Percentiles rank a stretch among this genome's conserved stretches.
These are phyloP conservation scores for Termitomyces sp. DNA, from an alignment of 768 basidiomycete genomes.

Conservation along the genomic window DNA sequence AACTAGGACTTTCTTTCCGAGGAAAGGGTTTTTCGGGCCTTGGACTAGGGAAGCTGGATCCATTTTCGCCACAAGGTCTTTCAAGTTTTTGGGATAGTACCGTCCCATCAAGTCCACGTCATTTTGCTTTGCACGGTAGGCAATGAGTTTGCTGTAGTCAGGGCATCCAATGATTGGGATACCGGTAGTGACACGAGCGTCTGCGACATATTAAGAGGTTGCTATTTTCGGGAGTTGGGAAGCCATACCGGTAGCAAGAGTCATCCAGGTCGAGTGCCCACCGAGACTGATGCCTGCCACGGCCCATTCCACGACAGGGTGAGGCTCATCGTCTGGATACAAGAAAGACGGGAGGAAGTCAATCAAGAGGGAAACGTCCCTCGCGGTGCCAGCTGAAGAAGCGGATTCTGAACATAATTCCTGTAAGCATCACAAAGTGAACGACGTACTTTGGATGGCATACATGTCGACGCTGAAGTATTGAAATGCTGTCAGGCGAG, in stretches of 20 bases:
- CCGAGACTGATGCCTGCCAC: conserved; percentile 78
- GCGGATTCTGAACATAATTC: background rate
- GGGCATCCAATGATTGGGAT: conserved; percentile 69
- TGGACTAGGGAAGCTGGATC: conserved; percentile 45
- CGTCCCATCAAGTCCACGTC: conserved; percentile 45
- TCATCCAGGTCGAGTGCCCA: conserved; percentile 81
- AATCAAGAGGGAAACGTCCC: conserved; percentile 77
- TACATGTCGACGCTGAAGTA: conserved; percentile 43
- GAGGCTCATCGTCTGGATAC: conserved; percentile 59
- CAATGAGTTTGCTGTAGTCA: conserved; percentile 56
- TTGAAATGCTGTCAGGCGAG: background rate
- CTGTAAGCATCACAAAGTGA: background rate
- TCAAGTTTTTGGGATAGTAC: conserved; percentile 52
- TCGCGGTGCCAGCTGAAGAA: conserved; percentile 56
- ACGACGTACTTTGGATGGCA: conserved; percentile 34
- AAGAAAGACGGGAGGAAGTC: conserved; percentile 75
- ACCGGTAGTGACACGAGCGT: conserved; percentile 40
- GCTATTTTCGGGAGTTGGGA: background rate
- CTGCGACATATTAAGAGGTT: conserved; percentile 19
- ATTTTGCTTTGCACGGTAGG: conserved; percentile 44
- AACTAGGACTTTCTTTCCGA: conserved; percentile 70
- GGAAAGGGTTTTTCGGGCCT: conserved; percentile 50
- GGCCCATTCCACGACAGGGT: conserved; percentile 62
- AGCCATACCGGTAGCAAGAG: conserved; percentile 42
- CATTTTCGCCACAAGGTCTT: conserved; percentile 37